phyloP scores from a whole-genome alignment of 805 yeast species.

The Cyberlindnera misumaiensis region DNA sequence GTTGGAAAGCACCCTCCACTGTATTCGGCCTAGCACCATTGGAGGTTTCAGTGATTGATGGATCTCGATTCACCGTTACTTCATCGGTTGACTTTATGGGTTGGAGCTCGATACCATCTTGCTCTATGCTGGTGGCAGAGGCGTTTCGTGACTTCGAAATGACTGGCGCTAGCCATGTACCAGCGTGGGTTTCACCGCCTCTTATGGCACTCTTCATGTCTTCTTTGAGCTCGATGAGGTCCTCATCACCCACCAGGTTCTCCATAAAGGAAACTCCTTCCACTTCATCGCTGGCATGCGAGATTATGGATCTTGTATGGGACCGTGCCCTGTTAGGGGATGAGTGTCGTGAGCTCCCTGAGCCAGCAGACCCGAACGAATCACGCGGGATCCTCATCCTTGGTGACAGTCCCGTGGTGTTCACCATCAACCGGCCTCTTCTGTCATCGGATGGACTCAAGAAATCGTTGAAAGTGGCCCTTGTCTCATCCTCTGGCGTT shows the following conservation, averaged over 20 bases:
- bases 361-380: too few relatives aligned
- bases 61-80: neutral
- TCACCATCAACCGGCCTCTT: neutral
- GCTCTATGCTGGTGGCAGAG: conserved; percentile 3
- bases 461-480: neutral
- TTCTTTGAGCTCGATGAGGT: conserved; percentile 9
- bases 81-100: neutral
- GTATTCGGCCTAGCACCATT: neutral
- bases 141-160: conserved; percentile 2
- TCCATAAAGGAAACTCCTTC: conserved; percentile 8
- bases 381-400: too few relatives aligned
- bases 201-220: conserved; percentile 19
- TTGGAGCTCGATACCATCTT: neutral
- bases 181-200: conserved; percentile 8
- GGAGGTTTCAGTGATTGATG: conserved; percentile 1
- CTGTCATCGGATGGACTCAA: neutral
- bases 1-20: conserved; percentile 11
- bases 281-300: neutral
- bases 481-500: neutral
- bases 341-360: too few relatives aligned
- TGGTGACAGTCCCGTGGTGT: too few relatives aligned
- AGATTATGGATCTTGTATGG: neutral
- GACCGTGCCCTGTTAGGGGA: neutral
- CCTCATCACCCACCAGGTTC: conserved; percentile 9
- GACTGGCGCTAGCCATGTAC: conserved; percentile 15